phyloP scores from a whole-genome alignment of 345 rosid species.

The Mangifera indica region DNA sequence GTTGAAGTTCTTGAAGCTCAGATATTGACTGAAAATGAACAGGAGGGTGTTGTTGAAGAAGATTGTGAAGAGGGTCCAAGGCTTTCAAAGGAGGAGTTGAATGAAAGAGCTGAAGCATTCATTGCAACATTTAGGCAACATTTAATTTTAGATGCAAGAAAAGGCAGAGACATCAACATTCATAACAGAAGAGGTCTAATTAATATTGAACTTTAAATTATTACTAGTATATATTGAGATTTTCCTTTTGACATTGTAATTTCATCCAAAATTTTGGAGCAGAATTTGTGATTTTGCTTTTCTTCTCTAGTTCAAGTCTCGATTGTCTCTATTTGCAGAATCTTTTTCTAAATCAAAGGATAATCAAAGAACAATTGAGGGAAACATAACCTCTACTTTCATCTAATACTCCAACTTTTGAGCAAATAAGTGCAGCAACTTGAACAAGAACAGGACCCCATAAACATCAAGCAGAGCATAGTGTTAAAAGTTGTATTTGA shows the following conservation, averaged over 20 bases:
- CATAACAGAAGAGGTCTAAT: not conserved
- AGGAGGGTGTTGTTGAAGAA: conserved; percentile 20
- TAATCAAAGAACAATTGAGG: not conserved
- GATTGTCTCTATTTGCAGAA: not conserved
- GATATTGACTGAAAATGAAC: conserved; percentile 4
- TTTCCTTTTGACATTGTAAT: not conserved
- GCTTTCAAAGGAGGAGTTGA: conserved; percentile 75
- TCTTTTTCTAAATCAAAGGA: not conserved
- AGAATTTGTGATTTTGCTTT: not conserved
- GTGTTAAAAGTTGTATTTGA: no score
- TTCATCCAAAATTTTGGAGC: not conserved
- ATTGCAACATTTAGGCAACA: conserved; percentile 80
- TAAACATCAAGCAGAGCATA: no score
- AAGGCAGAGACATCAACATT: conserved; percentile 26
- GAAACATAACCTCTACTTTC: no score
- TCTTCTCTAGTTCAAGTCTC: not conserved
- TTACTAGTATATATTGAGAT: conserved; percentile 1
- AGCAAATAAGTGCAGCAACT: no score
- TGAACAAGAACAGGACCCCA: no score
- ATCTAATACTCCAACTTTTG: no score
- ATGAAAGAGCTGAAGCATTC: conserved; percentile 78
- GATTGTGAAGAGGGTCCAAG: conserved; percentile 18
- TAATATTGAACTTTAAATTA: no score
- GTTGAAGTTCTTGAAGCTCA: conserved; percentile 1
- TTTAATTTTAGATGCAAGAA: conserved; percentile 62